Conservation (phyloP, 2,329 filamentous ascomycete species). For the Microcera coccophila region DNA sequence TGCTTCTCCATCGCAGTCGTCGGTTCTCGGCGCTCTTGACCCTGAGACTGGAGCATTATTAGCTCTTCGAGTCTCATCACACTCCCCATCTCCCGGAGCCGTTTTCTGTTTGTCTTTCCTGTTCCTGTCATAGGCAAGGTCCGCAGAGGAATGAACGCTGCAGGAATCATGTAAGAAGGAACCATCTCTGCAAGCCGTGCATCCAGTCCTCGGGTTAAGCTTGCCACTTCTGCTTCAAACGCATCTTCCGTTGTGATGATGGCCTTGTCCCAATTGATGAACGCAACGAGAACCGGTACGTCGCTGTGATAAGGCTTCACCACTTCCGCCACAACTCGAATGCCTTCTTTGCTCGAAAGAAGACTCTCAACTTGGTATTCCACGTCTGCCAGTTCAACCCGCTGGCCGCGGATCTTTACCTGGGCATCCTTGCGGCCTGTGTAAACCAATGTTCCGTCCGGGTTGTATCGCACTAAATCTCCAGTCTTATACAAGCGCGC, state of each 20-base stretch:
- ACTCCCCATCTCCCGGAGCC: constrained; percentile 4
- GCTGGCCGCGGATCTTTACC: constrained; percentile 29
- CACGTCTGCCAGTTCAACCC: constrained; percentile 27
- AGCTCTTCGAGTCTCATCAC: too few relatives aligned
- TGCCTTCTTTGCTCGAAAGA: neutral
- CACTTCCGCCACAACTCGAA: neutral
- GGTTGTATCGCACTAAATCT: constrained; percentile 43
- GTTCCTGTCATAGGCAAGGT: constrained; percentile 41
- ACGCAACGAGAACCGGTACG: neutral
- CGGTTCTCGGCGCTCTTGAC: too few relatives aligned
- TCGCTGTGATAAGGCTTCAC: neutral
- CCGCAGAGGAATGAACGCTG: constrained; percentile 12
- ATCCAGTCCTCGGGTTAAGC: neutral
- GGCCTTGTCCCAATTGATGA: neutral
- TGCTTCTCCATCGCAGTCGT: too few relatives aligned
- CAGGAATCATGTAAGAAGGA: constrained; percentile 36
- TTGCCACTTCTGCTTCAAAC: neutral
- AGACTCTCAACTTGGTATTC: constrained; percentile 10
- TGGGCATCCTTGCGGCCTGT: constrained; percentile 36
- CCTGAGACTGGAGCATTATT: too few relatives aligned
- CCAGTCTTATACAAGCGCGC: constrained; percentile 44
- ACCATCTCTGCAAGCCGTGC: neutral
- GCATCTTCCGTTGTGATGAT: neutral
- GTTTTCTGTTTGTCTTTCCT: constrained; percentile 44
- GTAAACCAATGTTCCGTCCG: constrained; percentile 40